Evolutionary conservation across 2,329 filamentous ascomycete genomes (phyloP), one percentile per base, ranked within the genome.

Genomic region (Emergomyces africanus): DNA sequence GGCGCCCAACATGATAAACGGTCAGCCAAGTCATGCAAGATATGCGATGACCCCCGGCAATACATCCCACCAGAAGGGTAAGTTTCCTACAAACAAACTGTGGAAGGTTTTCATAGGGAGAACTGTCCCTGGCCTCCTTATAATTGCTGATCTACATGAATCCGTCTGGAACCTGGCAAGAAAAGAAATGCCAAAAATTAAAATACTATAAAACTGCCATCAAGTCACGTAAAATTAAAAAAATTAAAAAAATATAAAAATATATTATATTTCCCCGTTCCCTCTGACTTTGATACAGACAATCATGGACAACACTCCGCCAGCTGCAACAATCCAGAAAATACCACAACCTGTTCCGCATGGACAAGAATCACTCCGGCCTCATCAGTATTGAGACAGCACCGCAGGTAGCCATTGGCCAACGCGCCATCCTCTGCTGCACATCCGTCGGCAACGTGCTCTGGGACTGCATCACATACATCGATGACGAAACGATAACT

Each of bases 381-480:
- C 60, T 69, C 2, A 63, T 69, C n/a, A 61, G 66, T 50, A 68
- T 70, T 57, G 61, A 66, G 59, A 70, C 68, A 0, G 59, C 60
- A 30, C 83, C 83, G 35, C 78, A 85, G 69, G 74, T 90, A 61
- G 88, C 77, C 58, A 94, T 94, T 63, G 88, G 88, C 0, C 85
- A 94, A 71, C 80, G 89, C 37, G 84, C 84, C 23, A 79, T 90
- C 53, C 75, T 95, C 1, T 74, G 92, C 14, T 77, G 79, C 55
- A 89, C 87, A 0, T 76, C 81, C 0, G 60, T 71, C 0, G 88
- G 88, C 0, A 91, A 91, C 68, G 72, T 94, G 1, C 80, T 94
- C 1, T 95, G 89, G 89, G 89, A 94, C 71, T 84, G 86, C 62
- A 76, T 94, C 59, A 80, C 87, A 0, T 82, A 84, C 63, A 74